Evolutionary conservation across 1,139 yeast genomes (phyloP), one percentile per base, ranked within the genome.

Genomic region (Nakaseomyces delphensis): DNA sequence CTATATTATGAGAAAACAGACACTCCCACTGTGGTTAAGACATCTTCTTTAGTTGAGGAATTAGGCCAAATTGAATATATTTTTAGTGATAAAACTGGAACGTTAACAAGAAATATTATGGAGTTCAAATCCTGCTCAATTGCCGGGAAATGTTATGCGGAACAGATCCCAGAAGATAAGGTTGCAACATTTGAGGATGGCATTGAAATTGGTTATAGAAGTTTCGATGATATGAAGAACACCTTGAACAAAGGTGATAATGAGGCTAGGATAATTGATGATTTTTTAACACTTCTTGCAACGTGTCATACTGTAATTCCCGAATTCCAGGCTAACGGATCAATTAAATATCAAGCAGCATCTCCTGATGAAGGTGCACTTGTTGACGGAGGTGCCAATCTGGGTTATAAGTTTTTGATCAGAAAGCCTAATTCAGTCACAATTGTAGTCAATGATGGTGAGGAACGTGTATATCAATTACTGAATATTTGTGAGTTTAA

Each of bases 291-390:
- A 0, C 68, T 89, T 43, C 68, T 93, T 45, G 85, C 97, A 42
- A 82, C 95, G 0, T 93, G 98, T 62, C 99, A 93, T 59, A 93
- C 99, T 0, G 99, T 93, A 38, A 93, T 93, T 49, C 98, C 98
- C 0, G 98, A 93, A 62, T 70, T 74, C 14, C 73, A 73, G 46
- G 55, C 59, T 1, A 73, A 75, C 42, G 83, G 83, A 0, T 56
- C 69, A 1, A 81, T 91, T 51, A 89, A 85, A 60, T 93, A 93
- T 59, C 98, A 93, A 65, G 98, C 99, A 0, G 96, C 98, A 0
- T 89, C 97, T 1, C 98, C 98, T 1, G 99, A 93, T 66, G 98
- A 93, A 68, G 98, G 98, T 44, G 99, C 99, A 0, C 70, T 93
- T 49, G 99, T 93, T 3, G 89, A 91, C 55, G 98, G 98, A 45